A percentile compares a stretch with the other conserved stretches of the same genome.
Conservation (phyloP, 164 flowering plant species). For the Santalum album region DNA sequence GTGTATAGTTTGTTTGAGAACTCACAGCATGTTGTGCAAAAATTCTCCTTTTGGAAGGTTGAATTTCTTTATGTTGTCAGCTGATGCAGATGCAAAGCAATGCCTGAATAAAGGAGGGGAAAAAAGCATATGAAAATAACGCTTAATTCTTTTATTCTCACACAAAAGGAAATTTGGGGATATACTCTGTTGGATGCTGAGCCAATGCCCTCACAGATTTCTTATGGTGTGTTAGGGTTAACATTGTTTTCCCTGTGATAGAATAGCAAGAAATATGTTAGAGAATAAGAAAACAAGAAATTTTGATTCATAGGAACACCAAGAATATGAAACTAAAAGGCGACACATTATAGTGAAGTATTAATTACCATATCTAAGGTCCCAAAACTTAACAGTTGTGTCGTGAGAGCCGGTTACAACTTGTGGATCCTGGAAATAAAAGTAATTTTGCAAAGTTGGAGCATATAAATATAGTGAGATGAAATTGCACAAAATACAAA, state of each 20-base stretch:
- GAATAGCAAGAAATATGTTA: background rate
- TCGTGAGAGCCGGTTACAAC: conserved; percentile 98
- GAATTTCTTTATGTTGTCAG: conserved; percentile 97
- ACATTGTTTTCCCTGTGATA: conserved; percentile 77
- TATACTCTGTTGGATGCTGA: conserved; percentile 86
- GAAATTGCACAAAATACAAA: background rate
- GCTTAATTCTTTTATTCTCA: background rate
- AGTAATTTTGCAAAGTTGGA: background rate
- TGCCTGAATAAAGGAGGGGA: conserved; percentile 38
- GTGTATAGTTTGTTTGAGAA: conserved; percentile 9
- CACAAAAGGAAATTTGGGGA: conserved; percentile 3
- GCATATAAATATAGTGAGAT: background rate
- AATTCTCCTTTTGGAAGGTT: conserved; percentile 93
- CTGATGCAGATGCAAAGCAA: conserved; percentile 95
- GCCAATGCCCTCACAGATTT: conserved; percentile 99
- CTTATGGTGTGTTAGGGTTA: conserved; percentile 91
- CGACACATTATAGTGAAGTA: background rate
- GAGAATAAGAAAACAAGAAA: background rate
- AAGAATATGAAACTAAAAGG: conserved; percentile 2
- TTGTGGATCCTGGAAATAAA: conserved; percentile 83
- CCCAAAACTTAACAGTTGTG: conserved; percentile 95
- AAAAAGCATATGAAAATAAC: background rate
- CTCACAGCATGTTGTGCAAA: conserved; percentile 99
- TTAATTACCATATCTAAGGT: conserved; percentile 71
- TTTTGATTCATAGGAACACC: background rate